Conservation (phyloP, 345 rosid genomes). For the Eucalyptus viminalis region DNA sequence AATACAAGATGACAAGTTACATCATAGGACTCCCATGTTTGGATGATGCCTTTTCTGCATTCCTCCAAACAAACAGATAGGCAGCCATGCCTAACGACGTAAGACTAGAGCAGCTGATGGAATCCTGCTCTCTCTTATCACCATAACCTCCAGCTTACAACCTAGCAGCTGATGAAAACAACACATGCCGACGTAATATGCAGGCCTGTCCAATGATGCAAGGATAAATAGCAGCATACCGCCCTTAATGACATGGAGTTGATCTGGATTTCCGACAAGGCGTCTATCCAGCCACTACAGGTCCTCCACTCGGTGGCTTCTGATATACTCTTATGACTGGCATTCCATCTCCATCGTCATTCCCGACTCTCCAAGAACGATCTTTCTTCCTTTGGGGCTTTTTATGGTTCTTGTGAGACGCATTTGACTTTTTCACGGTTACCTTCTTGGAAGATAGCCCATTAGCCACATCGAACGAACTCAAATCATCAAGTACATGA, state of each 20-base stretch:
- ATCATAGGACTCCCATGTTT: background rate
- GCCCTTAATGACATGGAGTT: background rate
- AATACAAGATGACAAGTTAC: background rate
- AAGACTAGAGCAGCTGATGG: background rate
- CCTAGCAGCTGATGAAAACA: background rate
- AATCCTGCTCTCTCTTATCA: background rate
- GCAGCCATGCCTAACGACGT: background rate
- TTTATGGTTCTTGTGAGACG: slow-evolving; percentile 56
- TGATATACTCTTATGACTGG: slow-evolving; percentile 53
- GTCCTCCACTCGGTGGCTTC: slow-evolving; percentile 49
- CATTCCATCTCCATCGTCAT: slow-evolving; percentile 60
- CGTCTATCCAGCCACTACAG: background rate
- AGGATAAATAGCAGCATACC: background rate
- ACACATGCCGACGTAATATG: background rate
- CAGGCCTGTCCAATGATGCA: background rate
- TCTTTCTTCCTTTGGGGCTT: slow-evolving; percentile 68
- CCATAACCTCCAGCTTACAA: background rate
- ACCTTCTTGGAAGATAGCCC: slow-evolving; percentile 42
- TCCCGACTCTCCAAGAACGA: slow-evolving; percentile 55
- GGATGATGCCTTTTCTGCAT: background rate
- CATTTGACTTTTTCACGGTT: slow-evolving; percentile 28
- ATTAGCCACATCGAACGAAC: slow-evolving; percentile 60
- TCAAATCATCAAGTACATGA: slow-evolving; percentile 63
- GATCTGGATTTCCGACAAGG: background rate
- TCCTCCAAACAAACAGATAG: background rate